A percentile compares a stretch with the other conserved stretches of the same genome.
Conservation (phyloP, 192 early-diverging fungal genomes). For the Helicostylum pulchrum region DNA sequence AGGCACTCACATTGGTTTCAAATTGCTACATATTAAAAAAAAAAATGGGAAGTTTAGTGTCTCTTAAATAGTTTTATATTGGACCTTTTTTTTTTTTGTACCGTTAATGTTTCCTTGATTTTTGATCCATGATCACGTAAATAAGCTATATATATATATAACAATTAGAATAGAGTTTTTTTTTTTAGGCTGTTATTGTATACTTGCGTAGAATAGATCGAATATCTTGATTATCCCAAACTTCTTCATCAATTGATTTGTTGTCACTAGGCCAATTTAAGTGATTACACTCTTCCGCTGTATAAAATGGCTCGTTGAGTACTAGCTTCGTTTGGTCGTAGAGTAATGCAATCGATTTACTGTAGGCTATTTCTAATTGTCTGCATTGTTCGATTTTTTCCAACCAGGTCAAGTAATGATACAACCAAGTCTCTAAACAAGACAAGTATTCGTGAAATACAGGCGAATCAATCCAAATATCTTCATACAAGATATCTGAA, state of each 20-base stretch:
- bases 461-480: slow-evolving; percentile 21
- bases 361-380: slow-evolving; percentile 20
- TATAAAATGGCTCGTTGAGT: slow-evolving; percentile 10
- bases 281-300: slow-evolving; percentile 6
- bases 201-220: slow-evolving; percentile 10
- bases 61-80: too few species aligned
- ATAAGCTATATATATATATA: slow-evolving; percentile 4
- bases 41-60: not conserved
- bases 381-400: slow-evolving; percentile 21
- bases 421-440: slow-evolving; percentile 11
- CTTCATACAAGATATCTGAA: slow-evolving; percentile 13
- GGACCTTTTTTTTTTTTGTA: not conserved
- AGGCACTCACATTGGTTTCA: slow-evolving; percentile 6
- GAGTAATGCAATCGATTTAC: slow-evolving; percentile 5
- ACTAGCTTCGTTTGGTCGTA: slow-evolving; percentile 2
- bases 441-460: slow-evolving; percentile 13
- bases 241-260: slow-evolving; percentile 2
- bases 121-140: slow-evolving; percentile 13
- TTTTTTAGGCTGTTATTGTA: not conserved
- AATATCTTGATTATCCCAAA: slow-evolving; percentile 12
- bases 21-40: slow-evolving; percentile 15
- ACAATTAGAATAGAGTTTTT: not conserved
- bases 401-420: slow-evolving; percentile 15
- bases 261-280: slow-evolving; percentile 11
- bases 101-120: slow-evolving; percentile 7